Percentiles rank a stretch among this genome's conserved stretches.
Conservation (phyloP, 306 rosid species). For the Quercus dentata region DNA sequence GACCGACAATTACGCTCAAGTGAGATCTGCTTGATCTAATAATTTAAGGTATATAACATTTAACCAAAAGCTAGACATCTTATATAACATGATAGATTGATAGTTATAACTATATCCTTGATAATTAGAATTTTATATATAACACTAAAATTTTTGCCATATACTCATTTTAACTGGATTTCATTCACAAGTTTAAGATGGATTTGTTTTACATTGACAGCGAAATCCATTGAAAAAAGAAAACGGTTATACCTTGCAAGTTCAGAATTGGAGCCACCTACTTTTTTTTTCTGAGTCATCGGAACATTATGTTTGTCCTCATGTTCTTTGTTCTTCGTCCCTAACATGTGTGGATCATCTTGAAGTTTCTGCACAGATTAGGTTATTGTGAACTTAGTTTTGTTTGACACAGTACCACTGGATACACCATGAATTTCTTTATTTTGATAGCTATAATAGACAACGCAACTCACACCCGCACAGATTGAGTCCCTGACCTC, state of each 20-base stretch:
- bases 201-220: background rate
- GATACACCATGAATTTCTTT: background rate
- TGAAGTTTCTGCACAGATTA: conserved; percentile 65
- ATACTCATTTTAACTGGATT: background rate
- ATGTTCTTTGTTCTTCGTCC: conserved; percentile 64
- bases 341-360: conserved; percentile 62
- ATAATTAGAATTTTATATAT: conserved; percentile 9
- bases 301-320: conserved; percentile 54
- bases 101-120: conserved; percentile 5
- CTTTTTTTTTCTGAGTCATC: conserved; percentile 50
- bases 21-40: background rate
- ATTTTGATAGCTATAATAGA: background rate
- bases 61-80: conserved; percentile 4
- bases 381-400: conserved; percentile 21
- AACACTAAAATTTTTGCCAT: background rate
- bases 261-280: conserved; percentile 60
- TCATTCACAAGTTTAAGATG: background rate
- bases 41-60: background rate
- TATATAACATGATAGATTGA: background rate
- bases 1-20: background rate
- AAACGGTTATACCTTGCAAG: conserved; percentile 56
- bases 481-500: background rate
- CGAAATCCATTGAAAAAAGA: background rate
- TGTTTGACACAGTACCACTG: background rate
- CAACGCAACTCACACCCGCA: background rate